Percentiles rank a stretch among this genome's conserved stretches.
Evolutionary conservation across 2,329 filamentous ascomycete genomes (phyloP).

Genomic region (Curvularia lunata): DNA sequence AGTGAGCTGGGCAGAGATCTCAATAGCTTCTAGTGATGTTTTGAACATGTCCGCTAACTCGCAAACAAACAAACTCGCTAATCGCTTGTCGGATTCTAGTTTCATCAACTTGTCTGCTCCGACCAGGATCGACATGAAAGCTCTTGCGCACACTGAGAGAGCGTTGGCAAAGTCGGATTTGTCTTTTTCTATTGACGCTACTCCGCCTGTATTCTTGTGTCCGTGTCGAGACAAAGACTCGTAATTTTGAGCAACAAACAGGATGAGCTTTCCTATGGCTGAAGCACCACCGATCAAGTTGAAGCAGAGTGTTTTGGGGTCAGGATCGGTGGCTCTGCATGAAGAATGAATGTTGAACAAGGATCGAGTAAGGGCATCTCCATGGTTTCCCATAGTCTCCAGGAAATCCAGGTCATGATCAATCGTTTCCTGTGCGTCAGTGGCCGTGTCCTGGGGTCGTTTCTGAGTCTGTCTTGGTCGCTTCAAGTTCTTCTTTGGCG

Average conservation of each 20-base stretch:
- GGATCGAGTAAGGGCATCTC: conserved; percentile 29
- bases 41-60: conserved; percentile 49
- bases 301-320: conserved; percentile 32
- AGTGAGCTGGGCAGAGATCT: conserved; percentile 31
- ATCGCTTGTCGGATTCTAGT: conserved; percentile 18
- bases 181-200: conserved; percentile 30
- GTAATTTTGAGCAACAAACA: conserved; percentile 27
- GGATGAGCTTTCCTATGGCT: conserved; percentile 35
- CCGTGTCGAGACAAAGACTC: conserved; percentile 26
- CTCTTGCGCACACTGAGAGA: conserved; percentile 39
- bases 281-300: conserved; percentile 33
- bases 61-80: conserved; percentile 36
- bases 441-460: conserved; percentile 13
- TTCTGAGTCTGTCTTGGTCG: conserved; percentile 21
- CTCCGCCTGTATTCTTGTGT: conserved; percentile 2
- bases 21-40: conserved; percentile 41
- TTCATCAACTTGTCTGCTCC: conserved; percentile 34
- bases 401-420: conserved; percentile 38
- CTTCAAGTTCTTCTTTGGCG: conserved; percentile 21
- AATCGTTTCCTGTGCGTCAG: conserved; percentile 30
- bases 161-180: conserved; percentile 35
- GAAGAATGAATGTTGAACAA: conserved; percentile 41
- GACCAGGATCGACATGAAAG: conserved; percentile 42
- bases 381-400: conserved; percentile 28
- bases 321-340: conserved; percentile 24